A percentile compares a stretch with the other conserved stretches of the same genome.
phyloP scores from a whole-genome alignment of 495 filamentous ascomycete species.

The Penicillium samsonianum region DNA sequence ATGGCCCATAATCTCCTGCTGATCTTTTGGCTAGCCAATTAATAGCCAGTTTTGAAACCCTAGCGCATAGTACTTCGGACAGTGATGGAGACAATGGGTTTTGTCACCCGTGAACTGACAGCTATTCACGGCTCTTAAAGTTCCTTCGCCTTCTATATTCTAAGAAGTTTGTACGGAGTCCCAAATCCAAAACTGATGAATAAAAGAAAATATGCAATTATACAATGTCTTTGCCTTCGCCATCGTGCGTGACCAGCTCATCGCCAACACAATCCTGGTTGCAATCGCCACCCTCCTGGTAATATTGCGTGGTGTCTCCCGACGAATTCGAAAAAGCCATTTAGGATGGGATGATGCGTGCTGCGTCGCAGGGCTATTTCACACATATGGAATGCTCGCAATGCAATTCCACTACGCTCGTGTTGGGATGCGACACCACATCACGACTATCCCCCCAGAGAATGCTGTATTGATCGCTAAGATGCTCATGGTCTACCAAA shows the following conservation, averaged over 20 bases:
- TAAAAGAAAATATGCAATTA: constrained; percentile 15
- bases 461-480: constrained; percentile 26
- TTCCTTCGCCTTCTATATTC: background rate
- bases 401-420: constrained; percentile 28
- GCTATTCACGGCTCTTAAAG: background rate
- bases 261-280: constrained; percentile 28
- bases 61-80: background rate
- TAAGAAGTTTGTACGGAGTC: too few relatives aligned
- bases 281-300: constrained; percentile 18
- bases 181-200: background rate
- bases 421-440: constrained; percentile 24
- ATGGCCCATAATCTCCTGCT: background rate
- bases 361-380: constrained; percentile 14
- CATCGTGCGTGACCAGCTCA: constrained; percentile 26
- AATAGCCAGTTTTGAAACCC: background rate
- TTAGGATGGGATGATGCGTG: constrained; percentile 30
- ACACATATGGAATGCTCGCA: constrained; percentile 29
- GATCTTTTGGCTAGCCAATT: background rate
- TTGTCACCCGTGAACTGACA: too few relatives aligned
- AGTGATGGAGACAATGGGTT: too few relatives aligned
- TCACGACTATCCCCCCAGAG: constrained; percentile 16
- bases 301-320: constrained; percentile 23
- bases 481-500: constrained; percentile 28
- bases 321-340: constrained; percentile 15
- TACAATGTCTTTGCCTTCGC: constrained; percentile 25